These are phyloP conservation scores for Apiospora arundinis DNA, from an alignment of 2,329 filamentous ascomycete genomes.

Conservation along the genomic window DNA sequence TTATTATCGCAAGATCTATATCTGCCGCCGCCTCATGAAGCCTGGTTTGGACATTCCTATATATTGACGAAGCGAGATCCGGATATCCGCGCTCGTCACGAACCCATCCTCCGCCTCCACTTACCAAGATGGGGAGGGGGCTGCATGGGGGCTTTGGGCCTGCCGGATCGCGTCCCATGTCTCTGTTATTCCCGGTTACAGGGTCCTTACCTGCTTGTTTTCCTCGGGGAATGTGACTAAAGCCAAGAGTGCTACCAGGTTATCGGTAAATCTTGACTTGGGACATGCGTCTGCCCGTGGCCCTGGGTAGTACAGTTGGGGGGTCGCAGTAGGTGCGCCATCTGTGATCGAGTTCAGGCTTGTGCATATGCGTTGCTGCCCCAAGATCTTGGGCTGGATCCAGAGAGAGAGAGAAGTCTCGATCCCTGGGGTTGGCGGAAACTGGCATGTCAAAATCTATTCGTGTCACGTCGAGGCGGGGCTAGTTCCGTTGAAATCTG, in stretches of 20 bases:
- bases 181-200: neutral
- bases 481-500: neutral
- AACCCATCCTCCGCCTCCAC: neutral
- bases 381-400: neutral
- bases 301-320: neutral
- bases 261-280: conserved; percentile 1
- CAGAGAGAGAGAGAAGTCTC: neutral
- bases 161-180: neutral
- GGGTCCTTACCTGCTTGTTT: neutral
- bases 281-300: neutral
- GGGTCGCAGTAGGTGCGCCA: neutral
- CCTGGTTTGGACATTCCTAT: neutral
- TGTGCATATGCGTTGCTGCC: neutral
- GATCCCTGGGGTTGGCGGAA: neutral
- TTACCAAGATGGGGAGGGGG: neutral
- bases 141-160: neutral
- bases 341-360: neutral
- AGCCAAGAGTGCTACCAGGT: neutral
- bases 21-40: neutral
- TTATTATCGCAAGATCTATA: conserved; percentile 2
- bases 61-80: neutral
- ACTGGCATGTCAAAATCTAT: neutral
- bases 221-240: neutral
- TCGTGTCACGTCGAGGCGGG: neutral
- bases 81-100: neutral